Percentiles rank a stretch among this genome's conserved stretches.
These are phyloP conservation scores for Spongispora temasekensis DNA, from an alignment of 1,284 basidiomycete genomes.

Conservation along the genomic window DNA sequence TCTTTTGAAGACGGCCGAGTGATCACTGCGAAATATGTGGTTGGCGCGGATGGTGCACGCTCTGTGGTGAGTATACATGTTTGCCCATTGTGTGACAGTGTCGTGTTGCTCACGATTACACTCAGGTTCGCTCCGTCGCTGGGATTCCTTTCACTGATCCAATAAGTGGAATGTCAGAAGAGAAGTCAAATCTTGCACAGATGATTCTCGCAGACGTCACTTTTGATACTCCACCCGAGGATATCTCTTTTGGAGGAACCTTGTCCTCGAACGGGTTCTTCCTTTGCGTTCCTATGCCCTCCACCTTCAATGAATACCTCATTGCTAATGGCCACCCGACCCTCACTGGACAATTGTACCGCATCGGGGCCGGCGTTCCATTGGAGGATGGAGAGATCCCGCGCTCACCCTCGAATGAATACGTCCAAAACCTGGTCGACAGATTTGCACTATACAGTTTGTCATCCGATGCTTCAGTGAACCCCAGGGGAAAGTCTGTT, in stretches of 20 bases:
- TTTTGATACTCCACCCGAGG: conserved; percentile 8
- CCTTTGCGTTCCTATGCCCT: conserved; percentile 31
- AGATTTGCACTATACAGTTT: conserved; percentile 30
- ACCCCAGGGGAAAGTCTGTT: conserved; percentile 18
- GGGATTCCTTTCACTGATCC: conserved; percentile 24
- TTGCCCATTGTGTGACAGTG: too few relatives aligned
- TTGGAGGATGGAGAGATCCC: conserved; percentile 35
- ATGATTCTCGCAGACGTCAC: conserved; percentile 25
- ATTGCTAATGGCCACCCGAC: conserved; percentile 10
- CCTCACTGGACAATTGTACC: conserved; percentile 26
- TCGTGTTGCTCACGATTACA: too few relatives aligned
- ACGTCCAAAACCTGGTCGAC: conserved; percentile 41
- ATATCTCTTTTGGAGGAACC: conserved; percentile 4
- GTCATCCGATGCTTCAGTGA: conserved; percentile 22
- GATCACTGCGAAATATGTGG: conserved; percentile 48
- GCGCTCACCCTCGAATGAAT: conserved; percentile 32
- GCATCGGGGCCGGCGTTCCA: conserved; percentile 39
- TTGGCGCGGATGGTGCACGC: conserved; percentile 14
- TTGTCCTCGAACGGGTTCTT: conserved; percentile 30
- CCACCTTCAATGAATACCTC: conserved; percentile 28
- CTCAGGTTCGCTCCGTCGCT: conserved; percentile 22
- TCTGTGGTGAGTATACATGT: conserved; percentile 43
- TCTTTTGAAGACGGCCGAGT: conserved; percentile 51
- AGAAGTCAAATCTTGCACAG: conserved; percentile 17
- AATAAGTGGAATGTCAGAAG: background rate